Evolutionary conservation across 2,329 filamentous ascomycete species (phyloP).

Genomic region (Capronia coronata): DNA sequence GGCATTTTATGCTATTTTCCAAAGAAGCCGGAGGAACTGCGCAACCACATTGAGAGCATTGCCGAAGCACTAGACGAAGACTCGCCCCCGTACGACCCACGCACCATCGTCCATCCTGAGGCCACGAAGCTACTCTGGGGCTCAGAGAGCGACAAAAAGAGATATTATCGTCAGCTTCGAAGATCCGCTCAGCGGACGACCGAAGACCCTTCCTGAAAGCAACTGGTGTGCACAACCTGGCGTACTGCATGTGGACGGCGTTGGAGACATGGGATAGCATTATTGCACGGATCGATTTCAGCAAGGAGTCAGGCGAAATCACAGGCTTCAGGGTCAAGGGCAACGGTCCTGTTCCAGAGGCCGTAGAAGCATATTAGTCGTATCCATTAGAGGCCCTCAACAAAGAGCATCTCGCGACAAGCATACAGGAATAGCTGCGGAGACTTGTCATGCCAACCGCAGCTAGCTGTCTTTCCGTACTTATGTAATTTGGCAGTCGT

Average conservation of each 20-base stretch:
- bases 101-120: constrained; percentile 78
- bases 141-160: constrained; percentile 66
- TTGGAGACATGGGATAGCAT: not conserved
- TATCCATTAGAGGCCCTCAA: no score
- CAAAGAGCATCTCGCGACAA: no score
- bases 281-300: not conserved
- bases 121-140: constrained; percentile 86
- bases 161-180: constrained; percentile 68
- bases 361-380: no score
- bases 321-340: not conserved
- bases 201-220: constrained; percentile 10
- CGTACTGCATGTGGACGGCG: not conserved
- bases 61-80: constrained; percentile 81
- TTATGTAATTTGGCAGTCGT: no score
- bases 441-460: no score
- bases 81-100: constrained; percentile 78
- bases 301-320: constrained; percentile 7
- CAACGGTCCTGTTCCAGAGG: not conserved
- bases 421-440: no score
- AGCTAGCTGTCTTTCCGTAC: no score
- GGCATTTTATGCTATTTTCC: constrained; percentile 75
- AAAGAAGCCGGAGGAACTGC: constrained; percentile 66
- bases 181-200: constrained; percentile 24
- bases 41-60: constrained; percentile 76
- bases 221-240: not conserved